Conservation (phyloP, 805 yeast genomes). For the Cyberlindnera samutprakarnensis region DNA sequence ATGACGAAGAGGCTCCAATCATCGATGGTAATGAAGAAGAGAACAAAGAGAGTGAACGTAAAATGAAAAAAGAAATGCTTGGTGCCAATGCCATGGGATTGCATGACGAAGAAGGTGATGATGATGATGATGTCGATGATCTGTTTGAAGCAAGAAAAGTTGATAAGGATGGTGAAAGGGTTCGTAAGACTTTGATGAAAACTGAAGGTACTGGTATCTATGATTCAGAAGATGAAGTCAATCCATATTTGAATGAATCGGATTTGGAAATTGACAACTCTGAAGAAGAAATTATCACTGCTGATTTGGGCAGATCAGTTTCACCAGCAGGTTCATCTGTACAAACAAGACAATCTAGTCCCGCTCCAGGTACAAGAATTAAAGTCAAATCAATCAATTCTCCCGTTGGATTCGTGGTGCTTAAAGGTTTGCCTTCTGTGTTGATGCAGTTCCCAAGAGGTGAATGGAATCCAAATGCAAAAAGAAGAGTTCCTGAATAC, state of each 20-base stretch:
- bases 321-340: slow-evolving; percentile 15
- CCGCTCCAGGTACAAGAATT: slow-evolving; percentile 24
- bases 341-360: slow-evolving; percentile 12
- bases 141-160: slow-evolving; percentile 68
- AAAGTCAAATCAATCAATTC: slow-evolving; percentile 38
- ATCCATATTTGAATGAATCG: slow-evolving; percentile 75
- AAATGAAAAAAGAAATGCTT: slow-evolving; percentile 78
- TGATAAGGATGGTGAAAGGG: slow-evolving; percentile 84
- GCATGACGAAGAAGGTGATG: slow-evolving; percentile 50
- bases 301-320: slow-evolving; percentile 23
- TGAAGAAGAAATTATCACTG: slow-evolving; percentile 35
- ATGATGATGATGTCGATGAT: slow-evolving; percentile 59
- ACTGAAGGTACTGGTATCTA: slow-evolving; percentile 71
- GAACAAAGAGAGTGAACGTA: slow-evolving; percentile 78
- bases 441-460: slow-evolving; percentile 67
- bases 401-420: slow-evolving; percentile 47
- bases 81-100: slow-evolving; percentile 66
- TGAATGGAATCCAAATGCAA: slow-evolving; percentile 71
- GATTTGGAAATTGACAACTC: slow-evolving; percentile 44
- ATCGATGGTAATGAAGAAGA: slow-evolving; percentile 96
- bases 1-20: slow-evolving; percentile 98
- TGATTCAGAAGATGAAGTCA: slow-evolving; percentile 81
- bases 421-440: slow-evolving; percentile 57
- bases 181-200: slow-evolving; percentile 75
- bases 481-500: slow-evolving; percentile 25